Percentiles rank a stretch among this genome's conserved stretches.
Conservation (phyloP, 148 eudicot genomes). For the Spergularia bocconei region DNA sequence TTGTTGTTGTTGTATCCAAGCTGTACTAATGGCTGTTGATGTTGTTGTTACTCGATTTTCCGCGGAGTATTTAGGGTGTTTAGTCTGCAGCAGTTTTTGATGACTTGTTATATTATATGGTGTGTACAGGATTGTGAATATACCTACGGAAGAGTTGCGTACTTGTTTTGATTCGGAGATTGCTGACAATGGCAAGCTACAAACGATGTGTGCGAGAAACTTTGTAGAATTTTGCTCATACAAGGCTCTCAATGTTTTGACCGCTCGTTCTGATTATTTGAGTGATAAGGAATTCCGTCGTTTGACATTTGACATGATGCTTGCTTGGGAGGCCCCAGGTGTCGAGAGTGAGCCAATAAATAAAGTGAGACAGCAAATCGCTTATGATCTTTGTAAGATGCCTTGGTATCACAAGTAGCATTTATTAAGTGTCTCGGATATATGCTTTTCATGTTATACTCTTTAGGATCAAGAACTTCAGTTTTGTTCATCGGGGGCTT, state of each 20-base stretch:
- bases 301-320: slow-evolving; percentile 78
- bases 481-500: not conserved
- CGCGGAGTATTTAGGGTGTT: too few relatives aligned
- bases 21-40: too few relatives aligned
- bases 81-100: not conserved
- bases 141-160: slow-evolving; percentile 49
- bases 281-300: slow-evolving; percentile 65
- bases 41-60: not conserved
- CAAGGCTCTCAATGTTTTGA: slow-evolving; percentile 41
- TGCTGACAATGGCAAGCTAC: slow-evolving; percentile 39
- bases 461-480: too few relatives aligned
- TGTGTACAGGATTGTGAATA: slow-evolving; percentile 47
- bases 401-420: slow-evolving; percentile 12
- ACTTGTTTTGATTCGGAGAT: slow-evolving; percentile 47
- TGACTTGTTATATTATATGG: not conserved
- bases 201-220: slow-evolving; percentile 44
- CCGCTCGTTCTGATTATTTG: slow-evolving; percentile 49
- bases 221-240: slow-evolving; percentile 71
- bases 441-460: not conserved
- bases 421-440: not conserved
- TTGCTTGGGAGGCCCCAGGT: slow-evolving; percentile 76
- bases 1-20: not conserved
- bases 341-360: slow-evolving; percentile 33
- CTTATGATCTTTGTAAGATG: slow-evolving; percentile 28
- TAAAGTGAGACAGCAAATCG: slow-evolving; percentile 40